phyloP scores from a whole-genome alignment of 371 early-diverging fungal genomes.

The Encephalitozoon romaleae region DNA sequence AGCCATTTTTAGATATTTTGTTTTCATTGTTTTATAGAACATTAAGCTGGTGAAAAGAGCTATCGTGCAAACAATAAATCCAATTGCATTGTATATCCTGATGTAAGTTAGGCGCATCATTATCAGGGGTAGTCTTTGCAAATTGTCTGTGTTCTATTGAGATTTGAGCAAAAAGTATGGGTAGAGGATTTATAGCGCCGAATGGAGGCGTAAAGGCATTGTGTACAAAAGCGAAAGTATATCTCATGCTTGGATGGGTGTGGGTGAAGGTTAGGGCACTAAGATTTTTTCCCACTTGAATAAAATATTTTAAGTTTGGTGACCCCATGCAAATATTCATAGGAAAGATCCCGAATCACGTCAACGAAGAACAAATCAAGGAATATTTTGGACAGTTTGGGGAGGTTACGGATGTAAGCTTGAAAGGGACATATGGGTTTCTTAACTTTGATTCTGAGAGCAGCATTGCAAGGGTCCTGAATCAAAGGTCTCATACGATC shows the following conservation, averaged over 20 bases:
- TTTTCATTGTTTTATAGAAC: conserved; percentile 12
- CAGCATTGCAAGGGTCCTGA: conserved; percentile 12
- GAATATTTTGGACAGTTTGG: conserved; percentile 41
- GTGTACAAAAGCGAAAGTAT: not conserved
- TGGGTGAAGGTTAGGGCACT: not conserved
- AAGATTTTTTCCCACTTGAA: not conserved
- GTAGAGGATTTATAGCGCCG: not conserved
- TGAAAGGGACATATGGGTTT: conserved; percentile 38
- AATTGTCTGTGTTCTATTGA: not conserved
- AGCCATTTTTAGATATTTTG: conserved; percentile 7
- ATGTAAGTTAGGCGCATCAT: conserved; percentile 24
- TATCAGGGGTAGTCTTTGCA: not conserved
- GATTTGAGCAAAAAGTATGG: not conserved
- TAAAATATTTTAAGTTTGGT: conserved; percentile 3
- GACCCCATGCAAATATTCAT: conserved; percentile 36
- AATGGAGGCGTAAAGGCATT: not conserved
- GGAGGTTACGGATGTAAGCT: conserved; percentile 11
- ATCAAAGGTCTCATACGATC: conserved; percentile 15
- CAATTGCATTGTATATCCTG: conserved; percentile 31
- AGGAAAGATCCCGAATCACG: conserved; percentile 26
- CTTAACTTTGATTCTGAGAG: conserved; percentile 12
- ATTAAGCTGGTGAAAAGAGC: conserved; percentile 6
- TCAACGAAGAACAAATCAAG: conserved; percentile 24
- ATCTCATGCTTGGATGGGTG: not conserved
- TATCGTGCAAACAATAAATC: conserved; percentile 4